phyloP scores from a whole-genome alignment of 495 filamentous ascomycete genomes.

The Aspergillus bridgeri region DNA sequence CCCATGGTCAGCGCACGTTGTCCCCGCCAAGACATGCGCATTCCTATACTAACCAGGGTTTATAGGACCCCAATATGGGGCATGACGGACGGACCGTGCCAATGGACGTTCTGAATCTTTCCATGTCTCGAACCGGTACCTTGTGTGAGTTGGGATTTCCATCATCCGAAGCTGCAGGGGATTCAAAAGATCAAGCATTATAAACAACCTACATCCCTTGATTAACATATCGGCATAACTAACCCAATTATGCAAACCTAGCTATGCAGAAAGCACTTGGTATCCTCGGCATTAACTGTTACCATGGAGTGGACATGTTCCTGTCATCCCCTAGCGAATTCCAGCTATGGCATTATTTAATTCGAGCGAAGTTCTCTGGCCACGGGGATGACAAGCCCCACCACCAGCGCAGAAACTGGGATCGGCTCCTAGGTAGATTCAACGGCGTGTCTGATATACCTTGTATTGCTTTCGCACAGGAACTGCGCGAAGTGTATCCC shows the following conservation, averaged over 20 bases:
- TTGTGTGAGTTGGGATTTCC: neutral
- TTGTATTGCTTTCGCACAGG: slow-evolving; percentile 5
- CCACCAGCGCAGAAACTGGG: neutral
- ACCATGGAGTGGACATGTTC: neutral
- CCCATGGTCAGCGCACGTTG: neutral
- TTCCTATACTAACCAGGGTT: neutral
- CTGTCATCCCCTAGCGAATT: neutral
- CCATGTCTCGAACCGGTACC: neutral
- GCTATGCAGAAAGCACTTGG: neutral
- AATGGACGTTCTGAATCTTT: neutral
- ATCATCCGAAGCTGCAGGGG: neutral
- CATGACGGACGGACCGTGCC: neutral
- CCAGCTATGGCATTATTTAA: neutral
- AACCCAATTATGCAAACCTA: neutral
- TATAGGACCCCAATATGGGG: neutral
- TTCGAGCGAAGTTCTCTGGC: neutral
- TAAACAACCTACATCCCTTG: neutral
- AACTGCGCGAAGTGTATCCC: slow-evolving; percentile 8
- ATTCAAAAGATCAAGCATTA: neutral
- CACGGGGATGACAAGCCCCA: neutral
- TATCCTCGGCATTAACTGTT: neutral
- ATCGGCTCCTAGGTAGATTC: neutral
- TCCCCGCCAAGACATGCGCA: neutral
- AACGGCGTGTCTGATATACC: neutral
- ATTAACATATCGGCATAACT: neutral